These are phyloP conservation scores for Henckelia pumila DNA, from an alignment of 257 asterid species.

Conservation along the genomic window DNA sequence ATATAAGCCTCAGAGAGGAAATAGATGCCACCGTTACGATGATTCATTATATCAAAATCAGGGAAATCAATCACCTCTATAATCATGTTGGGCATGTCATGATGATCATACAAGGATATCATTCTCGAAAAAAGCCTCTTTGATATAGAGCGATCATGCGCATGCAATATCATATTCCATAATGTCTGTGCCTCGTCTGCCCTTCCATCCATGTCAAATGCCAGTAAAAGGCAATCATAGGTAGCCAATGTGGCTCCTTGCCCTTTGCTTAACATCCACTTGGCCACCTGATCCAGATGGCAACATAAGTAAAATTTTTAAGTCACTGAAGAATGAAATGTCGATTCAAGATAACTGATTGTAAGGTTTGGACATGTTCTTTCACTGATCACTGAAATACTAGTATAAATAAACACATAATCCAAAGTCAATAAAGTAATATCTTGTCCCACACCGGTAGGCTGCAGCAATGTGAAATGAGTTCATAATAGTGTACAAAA, in stretches of 20 bases:
- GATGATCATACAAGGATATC: slow-evolving; percentile 80
- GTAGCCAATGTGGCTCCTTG: slow-evolving; percentile 85
- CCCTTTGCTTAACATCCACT: slow-evolving; percentile 89
- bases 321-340: slow-evolving; percentile 2
- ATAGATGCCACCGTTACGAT: not conserved
- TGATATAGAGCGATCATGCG: slow-evolving; percentile 72
- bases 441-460: not conserved
- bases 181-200: slow-evolving; percentile 73
- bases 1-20: not conserved
- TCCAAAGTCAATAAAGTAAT: slow-evolving; percentile 3
- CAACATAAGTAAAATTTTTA: slow-evolving; percentile 17
- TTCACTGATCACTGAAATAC: not conserved
- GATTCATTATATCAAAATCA: slow-evolving; percentile 8
- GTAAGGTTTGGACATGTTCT: too few species aligned
- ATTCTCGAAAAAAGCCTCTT: slow-evolving; percentile 82
- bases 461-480: not conserved
- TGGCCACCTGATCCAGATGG: slow-evolving; percentile 47
- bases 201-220: slow-evolving; percentile 86
- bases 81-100: slow-evolving; percentile 53
- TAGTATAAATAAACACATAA: not conserved
- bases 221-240: slow-evolving; percentile 70
- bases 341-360: not conserved
- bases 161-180: slow-evolving; percentile 77
- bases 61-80: slow-evolving; percentile 54
- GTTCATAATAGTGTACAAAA: not conserved